A percentile compares a stretch with the other conserved stretches of the same genome.
These are phyloP conservation scores for Coprinopsis strossmayeri DNA, from an alignment of 768 basidiomycete genomes.

Conservation along the genomic window DNA sequence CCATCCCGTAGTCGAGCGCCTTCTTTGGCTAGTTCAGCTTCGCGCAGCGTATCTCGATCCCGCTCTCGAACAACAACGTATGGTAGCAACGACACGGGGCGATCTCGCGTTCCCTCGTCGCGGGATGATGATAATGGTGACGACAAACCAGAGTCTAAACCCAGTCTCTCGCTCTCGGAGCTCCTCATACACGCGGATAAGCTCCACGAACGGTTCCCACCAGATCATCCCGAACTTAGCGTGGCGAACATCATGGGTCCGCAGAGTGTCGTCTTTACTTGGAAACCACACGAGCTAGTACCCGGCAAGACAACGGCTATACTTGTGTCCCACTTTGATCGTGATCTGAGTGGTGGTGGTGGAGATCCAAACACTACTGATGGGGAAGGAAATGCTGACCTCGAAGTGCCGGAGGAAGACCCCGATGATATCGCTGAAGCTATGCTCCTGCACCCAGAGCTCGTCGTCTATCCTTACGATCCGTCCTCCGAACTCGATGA, in stretches of 20 bases:
- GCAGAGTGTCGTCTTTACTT: slow-evolving; percentile 70
- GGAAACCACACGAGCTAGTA: slow-evolving; percentile 47
- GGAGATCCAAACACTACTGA: too few species aligned
- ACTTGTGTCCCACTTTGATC: too few species aligned
- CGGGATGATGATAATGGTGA: too few species aligned
- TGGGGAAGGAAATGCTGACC: too few species aligned
- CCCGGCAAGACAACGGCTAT: slow-evolving; percentile 20
- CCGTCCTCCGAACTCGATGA: slow-evolving; percentile 17
- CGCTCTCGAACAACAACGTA: too few species aligned
- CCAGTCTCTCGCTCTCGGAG: slow-evolving; percentile 35
- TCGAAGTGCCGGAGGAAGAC: neutral
- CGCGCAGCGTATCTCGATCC: too few species aligned
- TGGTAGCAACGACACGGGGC: too few species aligned
- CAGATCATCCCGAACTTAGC: slow-evolving; percentile 45
- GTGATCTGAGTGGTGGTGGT: too few species aligned
- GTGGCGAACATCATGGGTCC: slow-evolving; percentile 68
- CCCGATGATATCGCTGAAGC: slow-evolving; percentile 52
- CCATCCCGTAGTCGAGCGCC: neutral
- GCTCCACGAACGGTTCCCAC: slow-evolving; percentile 54
- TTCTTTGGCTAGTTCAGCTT: too few species aligned
- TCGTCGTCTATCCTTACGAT: slow-evolving; percentile 47
- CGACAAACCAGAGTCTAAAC: too few species aligned
- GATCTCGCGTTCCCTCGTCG: too few species aligned
- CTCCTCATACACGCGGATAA: slow-evolving; percentile 54
- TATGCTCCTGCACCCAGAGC: slow-evolving; percentile 48